Evolutionary conservation across 2,329 filamentous ascomycete genomes (phyloP), one percentile per base, ranked within the genome.

Genomic region (Aureobasidium uvarum): DNA sequence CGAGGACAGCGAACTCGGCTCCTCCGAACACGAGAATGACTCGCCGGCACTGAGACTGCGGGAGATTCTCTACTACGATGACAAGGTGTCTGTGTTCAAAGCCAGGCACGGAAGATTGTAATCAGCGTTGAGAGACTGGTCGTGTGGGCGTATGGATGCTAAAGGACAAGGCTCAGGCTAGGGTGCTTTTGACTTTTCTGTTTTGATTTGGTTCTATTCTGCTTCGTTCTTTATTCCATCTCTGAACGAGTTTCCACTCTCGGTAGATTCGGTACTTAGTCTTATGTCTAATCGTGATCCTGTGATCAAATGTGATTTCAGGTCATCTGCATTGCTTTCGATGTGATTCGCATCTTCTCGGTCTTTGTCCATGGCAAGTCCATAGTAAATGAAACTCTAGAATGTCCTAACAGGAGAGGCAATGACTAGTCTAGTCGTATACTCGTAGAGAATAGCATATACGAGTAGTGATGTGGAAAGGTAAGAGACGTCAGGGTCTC

Each of bases 41-140:
- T 18, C 25, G 16, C 78, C 83, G 70, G 5, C 45, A 2, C 81
- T 93, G 67, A 83, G 86, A 64, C 78, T 94, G 69, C 81, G 89
- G 67, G 90, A 94, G 79, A 94, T 95, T 68, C 76, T 93, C 68
- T 94, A 92, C 76, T 93, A 92, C 72, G 91, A 94, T 74, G 90
- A 94, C 74, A 91, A 91, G 76, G 86, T 92, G 62, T 86, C 89
- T 33, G 88, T 94, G 66, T 94, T 94, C 78, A 90, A 89, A 75
- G 89, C 89, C 38, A 84, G 90, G 67, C 87, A 91, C 76, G 86
- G 84, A 62, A 72, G 71, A 68, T 68, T 79, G 59, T 78, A 18
- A 51, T 28, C 36, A 33, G 16, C 36, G 4, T 59, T 33, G 25
- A 5, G 20, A 33, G 5, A 20, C 18, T 45, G 38, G 4, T 58